A percentile compares a stretch with the other conserved stretches of the same genome.
phyloP scores from a whole-genome alignment of 1,139 yeast species.

The Schizosaccharomyces versatilis region DNA sequence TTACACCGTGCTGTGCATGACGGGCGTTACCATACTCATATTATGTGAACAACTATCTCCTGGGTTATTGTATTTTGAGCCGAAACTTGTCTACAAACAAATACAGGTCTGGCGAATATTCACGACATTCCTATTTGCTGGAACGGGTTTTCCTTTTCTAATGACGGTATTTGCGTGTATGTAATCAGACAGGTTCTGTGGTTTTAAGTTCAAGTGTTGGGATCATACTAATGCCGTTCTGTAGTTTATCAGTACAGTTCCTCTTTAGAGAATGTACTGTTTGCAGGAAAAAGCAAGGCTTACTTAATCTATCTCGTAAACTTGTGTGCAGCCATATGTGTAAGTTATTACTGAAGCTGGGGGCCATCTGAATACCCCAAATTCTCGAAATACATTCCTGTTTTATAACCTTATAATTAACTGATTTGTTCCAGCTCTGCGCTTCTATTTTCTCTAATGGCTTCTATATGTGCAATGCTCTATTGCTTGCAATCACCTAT shows the following conservation, averaged over 20 bases:
- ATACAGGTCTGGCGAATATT: background rate
- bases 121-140: background rate
- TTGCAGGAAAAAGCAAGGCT: background rate
- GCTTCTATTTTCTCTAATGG: background rate
- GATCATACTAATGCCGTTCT: background rate
- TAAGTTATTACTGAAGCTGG: background rate
- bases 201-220: background rate
- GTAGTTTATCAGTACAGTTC: constrained; percentile 1
- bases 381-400: background rate
- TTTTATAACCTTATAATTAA: background rate
- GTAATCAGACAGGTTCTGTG: background rate
- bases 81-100: background rate
- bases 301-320: background rate
- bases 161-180: background rate
- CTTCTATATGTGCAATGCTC: background rate
- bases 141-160: background rate
- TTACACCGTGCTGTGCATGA: background rate
- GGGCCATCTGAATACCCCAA: no score
- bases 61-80: background rate
- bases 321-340: background rate
- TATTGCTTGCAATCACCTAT: background rate
- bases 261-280: background rate
- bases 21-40: background rate
- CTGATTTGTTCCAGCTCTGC: background rate
- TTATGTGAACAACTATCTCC: background rate